These are phyloP conservation scores for Penicillium sp. DNA, from an alignment of 2,329 filamentous ascomycete genomes.

Conservation along the genomic window DNA sequence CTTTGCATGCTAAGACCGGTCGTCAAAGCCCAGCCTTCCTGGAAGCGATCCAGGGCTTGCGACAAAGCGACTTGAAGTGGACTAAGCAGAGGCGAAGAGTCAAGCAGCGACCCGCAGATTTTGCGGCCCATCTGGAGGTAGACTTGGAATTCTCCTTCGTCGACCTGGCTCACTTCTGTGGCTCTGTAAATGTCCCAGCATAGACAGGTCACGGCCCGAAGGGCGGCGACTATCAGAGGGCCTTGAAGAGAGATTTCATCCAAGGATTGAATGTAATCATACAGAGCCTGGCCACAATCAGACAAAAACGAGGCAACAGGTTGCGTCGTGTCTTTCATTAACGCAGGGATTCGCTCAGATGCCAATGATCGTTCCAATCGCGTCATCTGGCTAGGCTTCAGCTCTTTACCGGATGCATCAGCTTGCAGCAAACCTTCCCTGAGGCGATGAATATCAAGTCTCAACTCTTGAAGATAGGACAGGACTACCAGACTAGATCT, in stretches of 20 bases:
- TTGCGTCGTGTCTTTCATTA: slow-evolving; percentile 45
- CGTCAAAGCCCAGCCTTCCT: slow-evolving; percentile 67
- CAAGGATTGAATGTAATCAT: slow-evolving; percentile 35
- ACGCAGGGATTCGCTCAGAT: slow-evolving; percentile 38
- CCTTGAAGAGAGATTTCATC: slow-evolving; percentile 28
- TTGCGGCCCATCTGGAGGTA: slow-evolving; percentile 48
- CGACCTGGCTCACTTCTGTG: slow-evolving; percentile 44
- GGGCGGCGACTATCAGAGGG: slow-evolving; percentile 25
- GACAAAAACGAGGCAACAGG: slow-evolving; percentile 41
- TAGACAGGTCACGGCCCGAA: slow-evolving; percentile 41
- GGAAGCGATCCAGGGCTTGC: slow-evolving; percentile 56
- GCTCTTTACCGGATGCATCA: slow-evolving; percentile 32
- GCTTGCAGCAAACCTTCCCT: slow-evolving; percentile 35
- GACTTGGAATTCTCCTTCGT: slow-evolving; percentile 56
- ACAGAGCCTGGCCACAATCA: slow-evolving; percentile 38
- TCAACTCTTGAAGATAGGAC: slow-evolving; percentile 40
- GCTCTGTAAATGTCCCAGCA: slow-evolving; percentile 52
- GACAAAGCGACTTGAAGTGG: slow-evolving; percentile 31
- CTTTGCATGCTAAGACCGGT: slow-evolving; percentile 78
- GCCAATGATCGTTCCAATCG: slow-evolving; percentile 43
- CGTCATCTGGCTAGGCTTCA: slow-evolving; percentile 46
- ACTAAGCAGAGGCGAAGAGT: slow-evolving; percentile 26
- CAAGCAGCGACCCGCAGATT: slow-evolving; percentile 35
- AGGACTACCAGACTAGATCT: slow-evolving; percentile 28
- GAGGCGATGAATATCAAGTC: slow-evolving; percentile 37